Base-by-base conservation (phyloP, 2,329 filamentous ascomycete genomes). In the Aspergillus oerlinghausenensis region DNA sequence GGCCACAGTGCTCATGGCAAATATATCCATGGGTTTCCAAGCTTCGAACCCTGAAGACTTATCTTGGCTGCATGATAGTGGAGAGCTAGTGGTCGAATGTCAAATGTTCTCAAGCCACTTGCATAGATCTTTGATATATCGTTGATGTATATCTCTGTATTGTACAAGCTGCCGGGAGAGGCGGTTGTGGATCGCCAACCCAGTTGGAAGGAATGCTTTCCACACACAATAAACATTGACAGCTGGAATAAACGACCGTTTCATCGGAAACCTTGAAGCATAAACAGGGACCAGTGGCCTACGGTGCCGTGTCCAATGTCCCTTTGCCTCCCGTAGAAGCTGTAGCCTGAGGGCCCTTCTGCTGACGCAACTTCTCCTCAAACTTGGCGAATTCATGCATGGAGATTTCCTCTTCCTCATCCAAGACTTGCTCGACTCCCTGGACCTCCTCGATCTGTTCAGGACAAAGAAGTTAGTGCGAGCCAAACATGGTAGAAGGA, bases 341-440 rank as follows among this genome's bases (percentile, higher is more conserved):
- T 21, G 77, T 77, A 9, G 80, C 81, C 51, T 77, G 74, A 2
- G 76, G 71, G 0, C 82, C 83, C 71, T 80, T 80, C 56, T 86
- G 82, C 64, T 82, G 78, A 62, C 79, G 79, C 62, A 90, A 67
- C 72, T 88, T 97, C 78, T 97, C 90, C 73, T 97, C 93, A 70
- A 97, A 97, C 75, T 90, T 94, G 63, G 88, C 90, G 77, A 99
- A 97, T 70, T 97, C 93, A 65, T 87, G 77, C 67, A 93, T 75
- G 0, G 92, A 86, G 62, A 97, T 84, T 74, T 96, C 90, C 72
- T 97, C 94, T 75, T 97, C 94, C 66, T 90, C 84, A 66, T 97
- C 93, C 67, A 96, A 75, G 2, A 97, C 88, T 74, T 97, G 93
- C 61, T 90, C 85, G 45, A 99, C 93, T 3, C 89, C 90, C 74